phyloP scores from a whole-genome alignment of 306 rosid species.

The Gynostemma pentaphyllum region DNA sequence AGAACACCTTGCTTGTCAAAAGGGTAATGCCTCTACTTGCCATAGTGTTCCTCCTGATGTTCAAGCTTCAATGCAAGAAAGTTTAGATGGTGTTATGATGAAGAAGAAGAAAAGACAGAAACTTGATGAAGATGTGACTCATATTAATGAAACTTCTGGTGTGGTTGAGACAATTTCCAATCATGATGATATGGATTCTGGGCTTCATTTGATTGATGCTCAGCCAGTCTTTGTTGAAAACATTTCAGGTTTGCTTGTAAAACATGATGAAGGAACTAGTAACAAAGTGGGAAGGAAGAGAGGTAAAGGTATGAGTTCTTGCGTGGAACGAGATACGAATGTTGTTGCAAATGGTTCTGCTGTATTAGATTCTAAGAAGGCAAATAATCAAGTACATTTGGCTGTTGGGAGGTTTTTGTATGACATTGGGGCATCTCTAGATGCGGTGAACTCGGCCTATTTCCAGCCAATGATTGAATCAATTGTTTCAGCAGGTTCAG shows the following conservation, averaged over 20 bases:
- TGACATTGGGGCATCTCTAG: conserved; percentile 75
- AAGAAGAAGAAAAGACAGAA: conserved; percentile 74
- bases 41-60: conserved; percentile 64
- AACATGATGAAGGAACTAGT: conserved; percentile 31
- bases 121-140: conserved; percentile 67
- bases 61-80: conserved; percentile 53
- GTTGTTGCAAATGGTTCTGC: conserved; percentile 23
- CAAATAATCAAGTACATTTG: conserved; percentile 39
- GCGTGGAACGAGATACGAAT: conserved; percentile 27
- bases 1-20: conserved; percentile 86
- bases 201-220: conserved; percentile 24
- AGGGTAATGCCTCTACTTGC: conserved; percentile 86
- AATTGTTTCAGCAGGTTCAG: conserved; percentile 45
- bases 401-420: conserved; percentile 80
- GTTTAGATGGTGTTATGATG: conserved; percentile 75
- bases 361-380: conserved; percentile 21
- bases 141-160: conserved; percentile 28
- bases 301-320: conserved; percentile 38
- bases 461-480: conserved; percentile 78
- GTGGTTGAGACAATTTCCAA: conserved; percentile 21
- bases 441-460: conserved; percentile 67
- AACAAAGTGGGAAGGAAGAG: conserved; percentile 53
- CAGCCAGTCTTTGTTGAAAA: conserved; percentile 32
- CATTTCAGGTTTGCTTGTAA: conserved; percentile 21
- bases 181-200: conserved; percentile 37